Conservation (phyloP, 2,329 filamentous ascomycete species). For the Aspergillus ochraceus region DNA sequence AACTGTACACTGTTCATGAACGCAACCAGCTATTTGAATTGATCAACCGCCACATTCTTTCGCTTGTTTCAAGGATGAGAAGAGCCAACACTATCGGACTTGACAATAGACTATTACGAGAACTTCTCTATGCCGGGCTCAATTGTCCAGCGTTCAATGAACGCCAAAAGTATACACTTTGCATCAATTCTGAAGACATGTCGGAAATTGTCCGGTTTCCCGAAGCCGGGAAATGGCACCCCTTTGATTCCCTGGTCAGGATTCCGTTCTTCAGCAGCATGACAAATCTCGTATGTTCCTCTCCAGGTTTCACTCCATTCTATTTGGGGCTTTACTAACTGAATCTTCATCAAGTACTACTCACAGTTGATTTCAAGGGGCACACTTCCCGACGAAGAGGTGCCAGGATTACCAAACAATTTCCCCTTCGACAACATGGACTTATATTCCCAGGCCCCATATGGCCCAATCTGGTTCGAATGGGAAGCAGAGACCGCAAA, state of each 20-base stretch:
- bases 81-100: constrained; percentile 37
- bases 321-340: not conserved
- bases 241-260: constrained; percentile 39
- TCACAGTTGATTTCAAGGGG: constrained; percentile 26
- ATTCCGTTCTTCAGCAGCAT: constrained; percentile 21
- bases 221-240: constrained; percentile 35
- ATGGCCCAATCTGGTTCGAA: constrained; percentile 30
- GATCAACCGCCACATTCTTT: constrained; percentile 59
- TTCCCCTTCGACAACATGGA: constrained; percentile 16
- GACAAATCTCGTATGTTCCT: constrained; percentile 27
- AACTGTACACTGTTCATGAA: constrained; percentile 48
- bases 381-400: constrained; percentile 1
- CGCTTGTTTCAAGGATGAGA: constrained; percentile 67
- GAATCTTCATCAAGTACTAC: constrained; percentile 21
- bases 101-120: constrained; percentile 37
- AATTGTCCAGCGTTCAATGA: constrained; percentile 46
- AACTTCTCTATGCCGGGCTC: constrained; percentile 42
- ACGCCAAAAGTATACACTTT: constrained; percentile 42
- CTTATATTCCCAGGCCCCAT: constrained; percentile 23
- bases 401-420: constrained; percentile 18
- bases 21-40: constrained; percentile 48
- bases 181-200: constrained; percentile 26
- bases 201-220: constrained; percentile 22
- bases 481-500: constrained; percentile 21
- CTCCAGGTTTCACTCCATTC: not conserved